Evolutionary conservation across 768 basidiomycete genomes (phyloP).

Genomic region (Russula compacta): DNA sequence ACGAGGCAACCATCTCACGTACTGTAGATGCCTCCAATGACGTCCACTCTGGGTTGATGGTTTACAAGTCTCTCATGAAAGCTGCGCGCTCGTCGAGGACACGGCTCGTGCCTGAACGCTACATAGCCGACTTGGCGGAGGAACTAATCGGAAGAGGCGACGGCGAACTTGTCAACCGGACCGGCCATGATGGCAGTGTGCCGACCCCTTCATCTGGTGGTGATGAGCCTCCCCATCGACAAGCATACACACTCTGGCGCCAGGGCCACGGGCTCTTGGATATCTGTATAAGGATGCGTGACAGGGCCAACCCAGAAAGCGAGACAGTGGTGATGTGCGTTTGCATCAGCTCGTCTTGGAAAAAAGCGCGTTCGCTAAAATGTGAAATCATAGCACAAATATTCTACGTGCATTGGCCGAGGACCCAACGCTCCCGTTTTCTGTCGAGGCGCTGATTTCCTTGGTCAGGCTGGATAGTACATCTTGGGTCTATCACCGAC

Average conservation of each 20-base stretch:
- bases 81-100: constrained; percentile 25
- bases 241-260: constrained; percentile 41
- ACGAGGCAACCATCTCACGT: not conserved
- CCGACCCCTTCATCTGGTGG: not conserved
- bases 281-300: constrained; percentile 34
- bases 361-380: not conserved
- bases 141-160: constrained; percentile 1
- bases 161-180: not conserved
- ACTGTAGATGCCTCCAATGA: constrained; percentile 43
- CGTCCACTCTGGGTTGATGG: constrained; percentile 37
- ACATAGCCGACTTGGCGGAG: constrained; percentile 25
- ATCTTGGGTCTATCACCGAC: constrained; percentile 35
- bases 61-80: constrained; percentile 32
- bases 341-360: not conserved
- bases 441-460: constrained; percentile 27
- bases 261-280: constrained; percentile 27
- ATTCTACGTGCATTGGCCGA: constrained; percentile 35
- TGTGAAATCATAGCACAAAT: constrained; percentile 30
- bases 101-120: constrained; percentile 20
- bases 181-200: too few species aligned
- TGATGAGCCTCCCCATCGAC: constrained; percentile 24
- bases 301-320: constrained; percentile 33
- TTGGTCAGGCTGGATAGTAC: constrained; percentile 33
- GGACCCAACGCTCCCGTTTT: constrained; percentile 32
- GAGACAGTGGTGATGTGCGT: constrained; percentile 41